These are phyloP conservation scores for Pulveroboletus sp. DNA, from an alignment of 1,284 basidiomycete species.

Conservation along the genomic window DNA sequence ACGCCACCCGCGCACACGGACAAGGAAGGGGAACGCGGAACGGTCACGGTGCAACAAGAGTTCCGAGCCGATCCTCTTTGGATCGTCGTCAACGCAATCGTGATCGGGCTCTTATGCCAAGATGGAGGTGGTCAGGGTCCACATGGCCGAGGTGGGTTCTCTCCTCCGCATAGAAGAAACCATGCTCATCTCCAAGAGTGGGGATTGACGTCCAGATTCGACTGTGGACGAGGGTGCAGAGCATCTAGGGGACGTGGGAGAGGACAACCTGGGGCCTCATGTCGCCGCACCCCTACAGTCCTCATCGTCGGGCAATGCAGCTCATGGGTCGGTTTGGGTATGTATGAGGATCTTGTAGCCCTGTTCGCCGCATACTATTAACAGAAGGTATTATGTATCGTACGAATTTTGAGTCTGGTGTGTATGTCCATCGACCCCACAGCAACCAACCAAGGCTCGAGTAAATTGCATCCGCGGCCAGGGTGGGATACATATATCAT, in stretches of 20 bases:
- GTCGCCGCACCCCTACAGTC: not conserved
- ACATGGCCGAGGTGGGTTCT: no score
- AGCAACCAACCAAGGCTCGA: no score
- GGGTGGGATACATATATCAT: no score
- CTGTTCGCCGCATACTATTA: no score
- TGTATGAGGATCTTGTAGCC: no score
- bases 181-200: slow-evolving; percentile 32
- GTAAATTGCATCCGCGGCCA: no score
- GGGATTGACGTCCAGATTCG: slow-evolving; percentile 31
- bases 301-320: no score
- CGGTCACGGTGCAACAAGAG: not conserved
- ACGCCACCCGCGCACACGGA: not conserved
- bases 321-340: no score
- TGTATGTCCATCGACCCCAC: no score
- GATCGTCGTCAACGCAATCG: slow-evolving; percentile 3
- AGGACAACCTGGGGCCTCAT: slow-evolving; percentile 27
- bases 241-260: slow-evolving; percentile 44
- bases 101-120: not conserved
- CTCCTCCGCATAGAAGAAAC: not conserved
- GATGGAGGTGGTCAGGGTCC: slow-evolving; percentile 3
- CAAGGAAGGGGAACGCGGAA: no score
- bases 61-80: not conserved
- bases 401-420: no score
- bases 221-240: slow-evolving; percentile 42
- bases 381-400: no score